Percentiles rank a stretch among this genome's conserved stretches.
These are phyloP conservation scores for Clitopilus passeckerianus DNA, from an alignment of 768 basidiomycete genomes.

Conservation along the genomic window DNA sequence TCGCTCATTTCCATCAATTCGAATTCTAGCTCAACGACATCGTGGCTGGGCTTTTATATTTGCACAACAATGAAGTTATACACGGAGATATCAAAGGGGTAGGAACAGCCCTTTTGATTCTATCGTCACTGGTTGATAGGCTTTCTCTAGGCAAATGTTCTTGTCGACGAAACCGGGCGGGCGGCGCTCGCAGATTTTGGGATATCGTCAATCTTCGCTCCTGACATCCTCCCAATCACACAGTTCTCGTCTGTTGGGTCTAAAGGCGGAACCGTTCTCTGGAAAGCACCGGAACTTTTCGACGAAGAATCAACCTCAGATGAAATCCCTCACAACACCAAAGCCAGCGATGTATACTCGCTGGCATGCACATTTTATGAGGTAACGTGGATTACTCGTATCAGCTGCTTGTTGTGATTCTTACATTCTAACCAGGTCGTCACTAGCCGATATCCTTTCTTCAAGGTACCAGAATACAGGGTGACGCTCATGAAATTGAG, in stretches of 20 bases:
- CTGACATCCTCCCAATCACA: neutral
- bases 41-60: conserved; percentile 23
- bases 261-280: neutral
- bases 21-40: conserved; percentile 14
- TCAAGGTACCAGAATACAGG: too few relatives aligned
- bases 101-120: conserved; percentile 1
- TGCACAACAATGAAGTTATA: conserved; percentile 28
- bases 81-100: conserved; percentile 45
- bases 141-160: neutral
- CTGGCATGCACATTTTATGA: conserved; percentile 9
- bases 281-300: neutral
- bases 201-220: conserved; percentile 1
- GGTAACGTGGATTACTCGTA: too few relatives aligned
- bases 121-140: neutral
- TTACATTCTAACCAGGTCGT: too few relatives aligned
- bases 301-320: neutral
- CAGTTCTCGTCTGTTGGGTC: neutral
- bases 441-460: too few relatives aligned
- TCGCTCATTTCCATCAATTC: too few relatives aligned
- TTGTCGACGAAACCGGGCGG: neutral
- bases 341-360: conserved; percentile 7
- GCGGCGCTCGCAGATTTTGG: neutral
- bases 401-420: too few relatives aligned
- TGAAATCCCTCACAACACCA: conserved; percentile 10
- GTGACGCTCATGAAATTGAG: too few relatives aligned